Evolutionary conservation across 1,139 yeast species (phyloP).

Genomic region (Kodamaea suecica): DNA sequence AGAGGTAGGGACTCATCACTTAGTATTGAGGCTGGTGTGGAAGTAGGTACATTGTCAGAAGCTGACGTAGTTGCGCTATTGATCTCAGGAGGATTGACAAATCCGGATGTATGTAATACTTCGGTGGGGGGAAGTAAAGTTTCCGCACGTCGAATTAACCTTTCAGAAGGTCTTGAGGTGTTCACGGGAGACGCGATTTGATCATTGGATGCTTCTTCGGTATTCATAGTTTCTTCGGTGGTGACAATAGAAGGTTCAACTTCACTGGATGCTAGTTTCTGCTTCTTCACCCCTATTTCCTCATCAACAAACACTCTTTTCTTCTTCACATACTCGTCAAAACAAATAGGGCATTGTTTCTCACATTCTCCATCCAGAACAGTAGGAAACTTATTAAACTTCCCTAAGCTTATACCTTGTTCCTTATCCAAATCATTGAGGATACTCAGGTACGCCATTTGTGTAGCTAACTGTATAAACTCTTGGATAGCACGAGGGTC

Average conservation of each 20-base stretch:
- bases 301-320: slow-evolving; percentile 14
- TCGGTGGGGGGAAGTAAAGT: too few species aligned
- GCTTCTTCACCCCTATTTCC: slow-evolving; percentile 8
- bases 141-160: too few species aligned
- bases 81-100: too few species aligned
- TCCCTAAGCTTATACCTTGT: slow-evolving; percentile 50
- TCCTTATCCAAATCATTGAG: slow-evolving; percentile 41
- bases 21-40: background rate
- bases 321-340: slow-evolving; percentile 46
- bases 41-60: background rate
- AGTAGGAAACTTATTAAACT: slow-evolving; percentile 49
- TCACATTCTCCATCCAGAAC: slow-evolving; percentile 27
- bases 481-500: slow-evolving; percentile 54
- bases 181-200: background rate
- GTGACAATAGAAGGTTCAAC: background rate
- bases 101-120: too few species aligned
- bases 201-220: slow-evolving; percentile 3
- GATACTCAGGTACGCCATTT: slow-evolving; percentile 63
- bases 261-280: background rate
- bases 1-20: slow-evolving; percentile 14
- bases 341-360: slow-evolving; percentile 63
- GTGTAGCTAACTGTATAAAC: slow-evolving; percentile 64
- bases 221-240: background rate
- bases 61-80: too few species aligned
- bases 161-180: too few species aligned